These are phyloP conservation scores for Saccharum hybrid DNA, from an alignment of 202 grass and related monocot species.

Conservation along the genomic window DNA sequence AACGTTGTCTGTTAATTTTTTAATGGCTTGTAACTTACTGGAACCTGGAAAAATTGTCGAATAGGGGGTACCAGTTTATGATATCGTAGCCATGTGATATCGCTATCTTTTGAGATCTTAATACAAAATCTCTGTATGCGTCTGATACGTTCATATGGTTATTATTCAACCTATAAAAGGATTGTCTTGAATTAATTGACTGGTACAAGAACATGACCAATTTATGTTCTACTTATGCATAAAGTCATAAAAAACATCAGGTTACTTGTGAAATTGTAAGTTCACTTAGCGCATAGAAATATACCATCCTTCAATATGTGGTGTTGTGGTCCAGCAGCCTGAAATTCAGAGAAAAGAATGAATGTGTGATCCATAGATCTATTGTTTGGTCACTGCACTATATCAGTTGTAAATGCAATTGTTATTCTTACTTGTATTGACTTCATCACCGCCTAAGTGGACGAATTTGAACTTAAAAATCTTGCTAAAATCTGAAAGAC, in stretches of 20 bases:
- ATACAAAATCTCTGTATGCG: slow-evolving; percentile 83
- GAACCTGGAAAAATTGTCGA: slow-evolving; percentile 25
- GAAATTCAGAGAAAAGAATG: slow-evolving; percentile 51
- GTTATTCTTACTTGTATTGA: slow-evolving; percentile 81
- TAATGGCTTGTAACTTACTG: slow-evolving; percentile 17
- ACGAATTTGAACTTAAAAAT: slow-evolving; percentile 97
- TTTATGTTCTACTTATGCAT: slow-evolving; percentile 22
- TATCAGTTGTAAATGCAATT: slow-evolving; percentile 22
- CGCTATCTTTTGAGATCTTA: slow-evolving; percentile 92
- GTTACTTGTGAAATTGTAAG: slow-evolving; percentile 23
- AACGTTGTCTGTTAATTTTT: slow-evolving; percentile 18
- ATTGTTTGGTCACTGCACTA: slow-evolving; percentile 16
- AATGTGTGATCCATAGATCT: slow-evolving; percentile 24
- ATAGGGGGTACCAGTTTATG: slow-evolving; percentile 74
- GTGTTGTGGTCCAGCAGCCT: slow-evolving; percentile 86
- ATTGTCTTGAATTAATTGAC: slow-evolving; percentile 33
- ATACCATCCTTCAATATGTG: slow-evolving; percentile 82
- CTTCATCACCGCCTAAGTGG: slow-evolving; percentile 95
- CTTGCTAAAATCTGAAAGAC: slow-evolving; percentile 90
- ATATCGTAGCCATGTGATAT: slow-evolving; percentile 83
- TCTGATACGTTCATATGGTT: slow-evolving; percentile 79
- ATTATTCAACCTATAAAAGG: slow-evolving; percentile 65
- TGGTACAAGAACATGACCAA: slow-evolving; percentile 19
- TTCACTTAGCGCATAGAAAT: slow-evolving; percentile 25
- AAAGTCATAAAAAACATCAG: slow-evolving; percentile 40